Percentiles rank a stretch among this genome's conserved stretches.
Evolutionary conservation across 1,284 basidiomycete species (phyloP).

Genomic region (Ustilago tritici): DNA sequence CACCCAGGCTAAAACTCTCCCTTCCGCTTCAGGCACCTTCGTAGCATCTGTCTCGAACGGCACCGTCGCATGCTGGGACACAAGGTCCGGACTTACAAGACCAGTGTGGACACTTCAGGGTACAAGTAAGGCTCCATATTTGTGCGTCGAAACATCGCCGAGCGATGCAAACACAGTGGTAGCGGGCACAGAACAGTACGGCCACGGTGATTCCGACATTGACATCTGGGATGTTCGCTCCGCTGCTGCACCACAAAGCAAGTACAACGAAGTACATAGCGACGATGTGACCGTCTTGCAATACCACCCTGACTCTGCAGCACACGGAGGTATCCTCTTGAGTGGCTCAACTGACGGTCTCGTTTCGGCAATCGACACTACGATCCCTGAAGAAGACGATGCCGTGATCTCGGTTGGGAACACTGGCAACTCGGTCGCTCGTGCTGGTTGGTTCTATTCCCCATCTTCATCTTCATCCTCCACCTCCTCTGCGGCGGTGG

Average conservation of each 20-base stretch:
- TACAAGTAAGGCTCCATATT: conserved; percentile 53
- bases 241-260: conserved; percentile 39
- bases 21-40: conserved; percentile 24
- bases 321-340: conserved; percentile 52
- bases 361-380: conserved; percentile 60
- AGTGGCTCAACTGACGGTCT: conserved; percentile 65
- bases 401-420: conserved; percentile 66
- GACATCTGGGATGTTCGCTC: conserved; percentile 64
- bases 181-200: conserved; percentile 63
- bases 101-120: conserved; percentile 40
- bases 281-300: conserved; percentile 64
- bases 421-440: conserved; percentile 61
- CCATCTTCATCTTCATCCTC: conserved; percentile 1
- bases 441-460: conserved; percentile 59
- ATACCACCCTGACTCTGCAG: conserved; percentile 53
- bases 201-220: conserved; percentile 58
- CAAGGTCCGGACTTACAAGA: conserved; percentile 23
- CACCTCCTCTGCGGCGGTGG: conserved; percentile 18
- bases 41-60: conserved; percentile 42
- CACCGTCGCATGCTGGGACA: conserved; percentile 50
- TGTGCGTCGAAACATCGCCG: conserved; percentile 47
- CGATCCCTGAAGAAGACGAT: conserved; percentile 63
- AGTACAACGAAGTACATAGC: conserved; percentile 66
- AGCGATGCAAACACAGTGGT: conserved; percentile 47
- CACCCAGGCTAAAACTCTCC: conserved; percentile 38